phyloP scores from a whole-genome alignment of 306 rosid genomes.

The Hippophae gyantsensis region DNA sequence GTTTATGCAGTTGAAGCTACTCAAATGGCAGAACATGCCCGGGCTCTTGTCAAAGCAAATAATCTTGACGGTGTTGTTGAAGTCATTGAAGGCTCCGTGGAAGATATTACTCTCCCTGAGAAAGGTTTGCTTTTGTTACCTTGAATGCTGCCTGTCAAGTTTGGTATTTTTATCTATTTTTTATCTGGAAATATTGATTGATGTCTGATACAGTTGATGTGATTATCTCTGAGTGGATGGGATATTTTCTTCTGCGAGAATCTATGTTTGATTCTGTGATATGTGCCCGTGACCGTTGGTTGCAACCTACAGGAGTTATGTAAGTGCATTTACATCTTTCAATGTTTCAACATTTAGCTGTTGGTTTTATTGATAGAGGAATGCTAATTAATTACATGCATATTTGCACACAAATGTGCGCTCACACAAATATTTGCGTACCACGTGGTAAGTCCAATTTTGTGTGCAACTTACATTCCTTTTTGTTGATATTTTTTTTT shows the following conservation, averaged over 20 bases:
- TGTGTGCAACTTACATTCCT: no score
- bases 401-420: no score
- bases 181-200: neutral
- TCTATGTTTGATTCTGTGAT: conserved; percentile 99
- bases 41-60: conserved; percentile 66
- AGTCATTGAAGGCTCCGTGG: conserved; percentile 85
- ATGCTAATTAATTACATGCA: no score
- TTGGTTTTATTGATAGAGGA: no score
- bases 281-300: conserved; percentile 97
- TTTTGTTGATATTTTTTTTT: conserved; percentile 12
- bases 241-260: conserved; percentile 92
- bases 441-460: no score
- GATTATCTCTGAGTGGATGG: conserved; percentile 99
- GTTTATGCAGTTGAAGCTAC: conserved; percentile 99
- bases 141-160: neutral
- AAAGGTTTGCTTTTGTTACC: conserved; percentile 46
- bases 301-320: conserved; percentile 94
- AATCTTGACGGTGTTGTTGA: conserved; percentile 59
- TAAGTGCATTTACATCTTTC: conserved; percentile 30
- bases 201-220: conserved; percentile 55
- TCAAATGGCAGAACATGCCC: conserved; percentile 89
- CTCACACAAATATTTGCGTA: no score
- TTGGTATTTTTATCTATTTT: neutral
- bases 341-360: conserved; percentile 1
- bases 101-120: conserved; percentile 83